Evolutionary conservation across 768 basidiomycete genomes (phyloP), one percentile per base, ranked within the genome.

Genomic region (Wakefieldia striispora): DNA sequence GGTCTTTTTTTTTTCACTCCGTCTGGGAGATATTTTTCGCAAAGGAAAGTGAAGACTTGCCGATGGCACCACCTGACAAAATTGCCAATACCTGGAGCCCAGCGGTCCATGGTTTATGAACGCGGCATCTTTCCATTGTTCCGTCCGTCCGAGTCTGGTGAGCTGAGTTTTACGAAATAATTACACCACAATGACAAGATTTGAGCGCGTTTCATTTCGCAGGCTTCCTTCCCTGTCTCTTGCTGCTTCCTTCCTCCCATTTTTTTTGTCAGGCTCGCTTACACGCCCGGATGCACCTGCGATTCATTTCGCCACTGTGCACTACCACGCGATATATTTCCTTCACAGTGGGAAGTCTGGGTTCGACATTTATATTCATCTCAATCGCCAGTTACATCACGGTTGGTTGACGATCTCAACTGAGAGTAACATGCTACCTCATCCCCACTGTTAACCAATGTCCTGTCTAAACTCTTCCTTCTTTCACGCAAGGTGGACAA

Each of bases 401-500:
- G 35, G 43, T 21, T 57, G 35, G 43, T 21, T 57, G 54, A 69
- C 63, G 54, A 65, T 42, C 55, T 64, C 61, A 54, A 49, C 51
- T 43, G 50, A 63, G 48, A 24, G 45, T 39, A 35, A 47, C 49
- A 47, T 21, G 37, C 41, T 41, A 31, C 49, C 40, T 39, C 48
- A 40, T 49, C 43, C 27, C 47, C 33, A 44, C 29, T 33, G 45
- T 49, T 24, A 21, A 47, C 23, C 36, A 20, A 35, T 8, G 35
- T 45, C 47, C 47, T 38, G 27, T 41, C 43, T 46, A 57, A 21
- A 40, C 7, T 40, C 40, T 52, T 36, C 51, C 53, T 21, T 43
- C n/a, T 10, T 55, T 43, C 4, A 34, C 40, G 34, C 75, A 75
- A 0, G 0, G 5, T 27, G 65, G 74, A 46, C 74, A 75, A 45